A percentile compares a stretch with the other conserved stretches of the same genome.
phyloP scores from a whole-genome alignment of 306 rosid genomes.

The Albizia julibrissin region DNA sequence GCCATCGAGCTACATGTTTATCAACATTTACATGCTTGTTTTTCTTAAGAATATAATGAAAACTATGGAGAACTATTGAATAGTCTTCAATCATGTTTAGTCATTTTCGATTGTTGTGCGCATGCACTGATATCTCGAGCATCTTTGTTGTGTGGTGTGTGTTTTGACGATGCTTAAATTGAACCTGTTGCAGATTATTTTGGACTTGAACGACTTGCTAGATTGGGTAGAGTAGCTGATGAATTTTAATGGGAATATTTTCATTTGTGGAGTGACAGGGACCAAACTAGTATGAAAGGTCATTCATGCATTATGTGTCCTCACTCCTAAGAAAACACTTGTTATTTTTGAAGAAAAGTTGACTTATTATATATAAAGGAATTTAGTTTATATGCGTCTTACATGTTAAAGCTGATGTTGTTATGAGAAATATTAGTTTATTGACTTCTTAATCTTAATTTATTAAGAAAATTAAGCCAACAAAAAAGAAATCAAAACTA shows the following conservation, averaged over 20 bases:
- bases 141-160: conserved; percentile 14
- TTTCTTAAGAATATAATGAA: background rate
- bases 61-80: background rate
- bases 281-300: conserved; percentile 25
- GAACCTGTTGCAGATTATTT: conserved; percentile 38
- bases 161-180: conserved; percentile 28
- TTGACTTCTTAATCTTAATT: background rate
- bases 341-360: conserved; percentile 11
- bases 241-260: conserved; percentile 24
- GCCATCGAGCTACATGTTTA: background rate
- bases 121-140: conserved; percentile 1
- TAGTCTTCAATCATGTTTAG: background rate
- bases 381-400: background rate
- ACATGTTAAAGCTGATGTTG: background rate
- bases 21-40: background rate
- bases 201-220: conserved; percentile 36
- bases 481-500: no score
- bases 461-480: background rate
- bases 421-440: background rate
- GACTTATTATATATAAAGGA: no score
- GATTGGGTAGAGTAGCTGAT: conserved; percentile 35
- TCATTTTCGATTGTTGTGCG: conserved; percentile 11
- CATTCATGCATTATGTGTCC: conserved; percentile 21
- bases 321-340: conserved; percentile 29
- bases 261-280: conserved; percentile 25